Evolutionary conservation across 495 filamentous ascomycete genomes (phyloP), one percentile per base, ranked within the genome.

Genomic region (Pyrenopolyporus hunteri): DNA sequence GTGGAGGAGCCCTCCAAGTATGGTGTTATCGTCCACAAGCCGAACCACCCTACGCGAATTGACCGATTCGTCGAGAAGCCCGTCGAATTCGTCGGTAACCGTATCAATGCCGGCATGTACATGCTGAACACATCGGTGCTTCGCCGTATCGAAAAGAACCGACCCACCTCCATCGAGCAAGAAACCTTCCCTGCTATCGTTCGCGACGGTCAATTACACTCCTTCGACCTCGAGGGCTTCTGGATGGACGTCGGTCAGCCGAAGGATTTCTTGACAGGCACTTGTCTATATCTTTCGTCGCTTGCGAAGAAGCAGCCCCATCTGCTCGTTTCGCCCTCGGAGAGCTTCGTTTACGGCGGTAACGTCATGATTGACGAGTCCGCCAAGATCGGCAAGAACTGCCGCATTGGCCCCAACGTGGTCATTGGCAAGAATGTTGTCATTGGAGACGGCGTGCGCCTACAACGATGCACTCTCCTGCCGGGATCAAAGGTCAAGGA

Each of bases 231-330:
- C 31, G 95, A 99, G 63, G 93, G 94, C 63, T 99, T 96, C 82
- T 99, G 94, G 94, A 99, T 99, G 94, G 94, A 99, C 68, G 93
- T 99, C 55, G 94, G 94, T 66, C 94, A 99, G 75, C 94, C 94
- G 49, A 99, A 99, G 79, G 94, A 99, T 73, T 99, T 99, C 83
- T 81, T 99, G 46, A 90, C 87, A 26, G 94, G 94, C 57, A 98
- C 94, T 61, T 99, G 95, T 75, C 85, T 99, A 44, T 99, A 98
- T 79, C 87, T 99, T 45, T 92, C 89, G 17, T 95, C 90, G 9
- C 85, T 99, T 50, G 83, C 93, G 8, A 97, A 97, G 84, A 94
- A 91, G 78, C 87, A 88, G 71, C 90, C 90, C 53, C 93, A 95
- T 78, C 82, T 89, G 51, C 88, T 99, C 42, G 87, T 88, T 17